These are phyloP conservation scores for Leccinum rimulosum DNA, from an alignment of 768 basidiomycete genomes.

Conservation along the genomic window DNA sequence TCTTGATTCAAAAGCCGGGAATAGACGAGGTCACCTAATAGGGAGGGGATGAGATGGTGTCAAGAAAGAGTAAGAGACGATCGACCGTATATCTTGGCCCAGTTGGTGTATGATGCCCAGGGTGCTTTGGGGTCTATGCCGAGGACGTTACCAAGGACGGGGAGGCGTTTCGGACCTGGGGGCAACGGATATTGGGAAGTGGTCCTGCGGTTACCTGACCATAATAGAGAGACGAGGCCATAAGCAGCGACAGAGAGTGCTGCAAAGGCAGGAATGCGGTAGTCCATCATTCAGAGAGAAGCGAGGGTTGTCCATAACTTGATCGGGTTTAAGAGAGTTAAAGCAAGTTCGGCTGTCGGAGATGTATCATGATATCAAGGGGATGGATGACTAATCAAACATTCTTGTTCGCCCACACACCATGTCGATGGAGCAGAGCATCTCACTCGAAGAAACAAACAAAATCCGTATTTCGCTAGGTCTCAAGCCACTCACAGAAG, in stretches of 20 bases:
- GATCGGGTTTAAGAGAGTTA: not conserved
- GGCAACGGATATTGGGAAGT: constrained; percentile 31
- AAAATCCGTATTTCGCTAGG: constrained; percentile 93
- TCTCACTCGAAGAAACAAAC: constrained; percentile 93
- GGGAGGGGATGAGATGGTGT: not conserved
- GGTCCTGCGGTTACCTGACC: constrained; percentile 7
- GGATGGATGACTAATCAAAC: constrained; percentile 11
- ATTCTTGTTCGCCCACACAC: constrained; percentile 10
- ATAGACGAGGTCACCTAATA: constrained; percentile 37
- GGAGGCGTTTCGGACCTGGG: constrained; percentile 52
- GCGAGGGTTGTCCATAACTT: not conserved
- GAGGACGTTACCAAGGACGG: constrained; percentile 30
- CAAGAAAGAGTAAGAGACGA: constrained; percentile 4
- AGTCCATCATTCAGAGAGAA: constrained; percentile 10
- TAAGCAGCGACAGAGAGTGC: constrained; percentile 3
- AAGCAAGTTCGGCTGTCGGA: constrained; percentile 6
- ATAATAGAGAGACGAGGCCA: constrained; percentile 1
- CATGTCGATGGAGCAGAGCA: constrained; percentile 81
- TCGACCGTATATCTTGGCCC: constrained; percentile 32
- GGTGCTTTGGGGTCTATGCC: constrained; percentile 27
- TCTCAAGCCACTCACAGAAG: constrained; percentile 89
- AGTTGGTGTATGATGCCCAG: constrained; percentile 33
- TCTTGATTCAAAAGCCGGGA: constrained; percentile 35
- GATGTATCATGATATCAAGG: not conserved
- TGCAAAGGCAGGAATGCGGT: constrained; percentile 11